Evolutionary conservation across 192 early-diverging fungal genomes (phyloP), one percentile per base, ranked within the genome.

Genomic region (Coemansia sp.): DNA sequence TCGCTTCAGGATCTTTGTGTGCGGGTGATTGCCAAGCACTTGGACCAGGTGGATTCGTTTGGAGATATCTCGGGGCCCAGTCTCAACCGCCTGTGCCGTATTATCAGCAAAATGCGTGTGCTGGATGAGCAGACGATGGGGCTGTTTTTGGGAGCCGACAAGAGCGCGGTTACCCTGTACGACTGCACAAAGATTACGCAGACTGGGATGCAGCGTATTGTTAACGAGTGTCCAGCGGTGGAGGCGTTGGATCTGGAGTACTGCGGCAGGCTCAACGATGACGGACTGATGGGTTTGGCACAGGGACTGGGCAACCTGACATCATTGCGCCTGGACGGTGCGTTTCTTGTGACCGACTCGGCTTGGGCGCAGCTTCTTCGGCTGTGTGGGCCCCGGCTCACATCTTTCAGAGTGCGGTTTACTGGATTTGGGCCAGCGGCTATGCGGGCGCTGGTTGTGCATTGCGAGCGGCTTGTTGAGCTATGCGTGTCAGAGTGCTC

Each of bases 21-120:
- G 37, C 64, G 74, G n/a, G 77, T 80, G 19, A 85, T 92, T 59
- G 88, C 86, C 2, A 76, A 76, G 46, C 77, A 87, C 47, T 84
- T 95, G 37, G 87, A 92, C 43, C 80, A 81, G 55, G 85, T 95
- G 0, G 90, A 92, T 41, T 80, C 80, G 14, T 83, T 95, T 71
- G 92, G 92, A n/a, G 86, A 88, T 55, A 87, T 95, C 23, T 67
- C 85, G 9, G 68, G 64, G 2, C 45, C 78, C 22, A 87, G 82
- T 56, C 77, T 90, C 74, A 74, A 82, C 48, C 77, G 79, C 50
- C 81, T 95, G 22, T 81, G 84, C 49, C 85, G 78, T 35, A 90
- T 95, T 44, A 85, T 95, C 30, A 67, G 82, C 53, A 81, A 85
- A n/a, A 80, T 84, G 65, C 84, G 92, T 1, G 56, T 80, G 19